These are phyloP conservation scores for Coprinopsis cinerea DNA, from an alignment of 768 basidiomycete genomes.

Conservation along the genomic window DNA sequence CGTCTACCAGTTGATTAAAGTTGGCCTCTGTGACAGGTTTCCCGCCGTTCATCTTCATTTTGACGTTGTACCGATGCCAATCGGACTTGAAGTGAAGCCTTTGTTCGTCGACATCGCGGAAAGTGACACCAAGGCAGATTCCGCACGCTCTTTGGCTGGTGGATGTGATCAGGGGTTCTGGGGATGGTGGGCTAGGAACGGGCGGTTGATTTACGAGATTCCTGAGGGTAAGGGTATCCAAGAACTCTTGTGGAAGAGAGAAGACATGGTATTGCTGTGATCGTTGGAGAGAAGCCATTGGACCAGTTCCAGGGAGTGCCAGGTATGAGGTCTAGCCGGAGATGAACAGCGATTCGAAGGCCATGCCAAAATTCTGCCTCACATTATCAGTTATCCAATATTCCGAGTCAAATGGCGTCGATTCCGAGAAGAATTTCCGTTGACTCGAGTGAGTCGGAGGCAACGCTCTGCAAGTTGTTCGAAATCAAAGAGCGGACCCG, in stretches of 20 bases:
- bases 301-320: not conserved
- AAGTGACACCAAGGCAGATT: conserved; percentile 63
- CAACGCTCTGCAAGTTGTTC: not conserved
- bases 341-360: not conserved
- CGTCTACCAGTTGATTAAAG: conserved; percentile 77
- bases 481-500: too few species aligned
- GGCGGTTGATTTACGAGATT: conserved; percentile 42
- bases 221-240: conserved; percentile 67
- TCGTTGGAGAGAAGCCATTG: conserved; percentile 4
- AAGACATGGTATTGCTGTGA: conserved; percentile 62
- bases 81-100: conserved; percentile 86
- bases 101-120: conserved; percentile 75
- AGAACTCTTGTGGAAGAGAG: conserved; percentile 61
- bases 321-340: conserved; percentile 3
- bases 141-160: conserved; percentile 56
- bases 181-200: conserved; percentile 27
- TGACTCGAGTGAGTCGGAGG: not conserved
- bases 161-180: conserved; percentile 25
- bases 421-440: not conserved
- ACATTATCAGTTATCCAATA: not conserved
- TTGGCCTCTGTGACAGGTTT: conserved; percentile 59
- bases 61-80: conserved; percentile 98
- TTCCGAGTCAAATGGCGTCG: not conserved
- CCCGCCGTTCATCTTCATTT: conserved; percentile 63
- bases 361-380: conserved; percentile 4